phyloP scores from a whole-genome alignment of 2,329 filamentous ascomycete species.

The Ophioceras dolichostomum region DNA sequence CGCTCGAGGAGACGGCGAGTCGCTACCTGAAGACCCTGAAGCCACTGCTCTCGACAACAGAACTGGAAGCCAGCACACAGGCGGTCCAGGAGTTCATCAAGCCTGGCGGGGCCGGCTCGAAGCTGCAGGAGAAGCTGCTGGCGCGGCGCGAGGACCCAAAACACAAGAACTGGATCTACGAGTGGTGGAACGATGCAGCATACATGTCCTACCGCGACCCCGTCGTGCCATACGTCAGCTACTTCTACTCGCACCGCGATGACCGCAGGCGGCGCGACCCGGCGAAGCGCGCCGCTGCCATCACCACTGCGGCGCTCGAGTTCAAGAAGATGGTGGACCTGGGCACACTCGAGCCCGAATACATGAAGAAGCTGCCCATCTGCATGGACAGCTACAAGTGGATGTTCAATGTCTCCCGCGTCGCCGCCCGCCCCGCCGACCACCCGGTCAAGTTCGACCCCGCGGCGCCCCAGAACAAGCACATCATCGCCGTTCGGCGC shows the following conservation, averaged over 20 bases:
- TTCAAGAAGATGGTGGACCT: slow-evolving; percentile 89
- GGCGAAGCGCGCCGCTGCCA: slow-evolving; percentile 82
- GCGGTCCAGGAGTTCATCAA: slow-evolving; percentile 81
- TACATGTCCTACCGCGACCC: slow-evolving; percentile 92
- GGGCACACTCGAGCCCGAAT: slow-evolving; percentile 82
- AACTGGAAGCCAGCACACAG: slow-evolving; percentile 63
- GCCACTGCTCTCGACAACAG: slow-evolving; percentile 55
- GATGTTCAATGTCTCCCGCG: slow-evolving; percentile 94
- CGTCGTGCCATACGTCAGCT: slow-evolving; percentile 94
- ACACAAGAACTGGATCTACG: slow-evolving; percentile 84
- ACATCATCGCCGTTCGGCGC: slow-evolving; percentile 84
- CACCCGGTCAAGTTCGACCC: slow-evolving; percentile 69
- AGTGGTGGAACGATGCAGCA: slow-evolving; percentile 96
- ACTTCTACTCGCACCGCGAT: slow-evolving; percentile 98
- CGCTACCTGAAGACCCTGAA: slow-evolving; percentile 73
- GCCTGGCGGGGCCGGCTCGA: slow-evolving; percentile 71
- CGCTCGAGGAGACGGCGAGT: slow-evolving; percentile 68
- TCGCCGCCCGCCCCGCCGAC: slow-evolving; percentile 72
- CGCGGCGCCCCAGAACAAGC: slow-evolving; percentile 53
- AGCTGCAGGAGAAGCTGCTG: slow-evolving; percentile 78
- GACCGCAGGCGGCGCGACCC: slow-evolving; percentile 81
- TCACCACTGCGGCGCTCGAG: slow-evolving; percentile 73
- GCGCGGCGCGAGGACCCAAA: slow-evolving; percentile 69
- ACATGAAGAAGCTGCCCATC: slow-evolving; percentile 95
- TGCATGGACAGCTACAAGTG: slow-evolving; percentile 98